A percentile compares a stretch with the other conserved stretches of the same genome.
These are phyloP conservation scores for Tricholoma sp. DNA, from an alignment of 768 basidiomycete genomes.

Conservation along the genomic window DNA sequence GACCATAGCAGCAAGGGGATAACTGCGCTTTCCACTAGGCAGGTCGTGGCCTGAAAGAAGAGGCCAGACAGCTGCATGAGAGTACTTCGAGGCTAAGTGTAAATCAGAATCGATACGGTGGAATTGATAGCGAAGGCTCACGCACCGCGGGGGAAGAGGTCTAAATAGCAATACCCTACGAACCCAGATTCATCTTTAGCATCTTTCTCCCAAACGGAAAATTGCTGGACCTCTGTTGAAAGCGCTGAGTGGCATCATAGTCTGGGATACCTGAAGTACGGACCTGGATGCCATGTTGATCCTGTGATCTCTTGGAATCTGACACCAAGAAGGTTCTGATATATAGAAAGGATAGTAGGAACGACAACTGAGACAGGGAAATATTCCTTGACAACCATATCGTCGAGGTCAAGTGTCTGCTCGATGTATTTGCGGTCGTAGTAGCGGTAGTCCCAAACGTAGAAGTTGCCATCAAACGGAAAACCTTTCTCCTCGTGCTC, in stretches of 20 bases:
- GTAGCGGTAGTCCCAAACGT: slow-evolving; percentile 83
- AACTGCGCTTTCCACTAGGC: slow-evolving; percentile 53
- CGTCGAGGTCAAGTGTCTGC: slow-evolving; percentile 63
- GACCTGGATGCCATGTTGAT: slow-evolving; percentile 78
- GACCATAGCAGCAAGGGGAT: slow-evolving; percentile 82
- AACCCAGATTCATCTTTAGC: slow-evolving; percentile 69
- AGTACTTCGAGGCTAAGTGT: slow-evolving; percentile 63
- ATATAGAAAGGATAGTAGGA: slow-evolving; percentile 76
- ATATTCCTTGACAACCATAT: slow-evolving; percentile 79
- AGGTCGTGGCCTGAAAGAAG: slow-evolving; percentile 62
- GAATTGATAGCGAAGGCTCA: slow-evolving; percentile 5
- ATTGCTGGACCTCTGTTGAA: slow-evolving; percentile 70
- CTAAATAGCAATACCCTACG: slow-evolving; percentile 83
- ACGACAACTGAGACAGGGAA: slow-evolving; percentile 86
- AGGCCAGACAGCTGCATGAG: slow-evolving; percentile 85
- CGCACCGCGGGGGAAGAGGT: slow-evolving; percentile 78
- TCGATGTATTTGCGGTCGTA: slow-evolving; percentile 67
- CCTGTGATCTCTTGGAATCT: slow-evolving; percentile 61
- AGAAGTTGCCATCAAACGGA: slow-evolving; percentile 68
- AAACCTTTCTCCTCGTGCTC: slow-evolving; percentile 58
- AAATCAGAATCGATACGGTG: neutral
- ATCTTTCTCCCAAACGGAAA: slow-evolving; percentile 78
- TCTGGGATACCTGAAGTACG: slow-evolving; percentile 5
- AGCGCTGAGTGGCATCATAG: slow-evolving; percentile 2
- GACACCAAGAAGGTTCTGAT: slow-evolving; percentile 78